phyloP scores from a whole-genome alignment of 805 yeast genomes.

The Saccharomycopsis vini region DNA sequence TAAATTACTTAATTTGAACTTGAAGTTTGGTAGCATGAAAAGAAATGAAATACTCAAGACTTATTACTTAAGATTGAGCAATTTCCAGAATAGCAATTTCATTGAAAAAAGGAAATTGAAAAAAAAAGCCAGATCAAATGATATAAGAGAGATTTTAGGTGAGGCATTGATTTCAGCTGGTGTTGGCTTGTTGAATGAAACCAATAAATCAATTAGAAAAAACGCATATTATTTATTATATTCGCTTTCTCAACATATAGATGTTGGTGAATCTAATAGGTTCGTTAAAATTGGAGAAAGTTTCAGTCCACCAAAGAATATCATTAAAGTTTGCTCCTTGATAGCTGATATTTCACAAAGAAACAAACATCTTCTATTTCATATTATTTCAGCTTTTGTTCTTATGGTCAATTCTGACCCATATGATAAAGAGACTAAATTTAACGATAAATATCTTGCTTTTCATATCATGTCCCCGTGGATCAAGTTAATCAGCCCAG shows the following conservation, averaged over 20 bases:
- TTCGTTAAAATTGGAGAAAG: conserved; percentile 22
- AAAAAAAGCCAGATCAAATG: conserved; percentile 24
- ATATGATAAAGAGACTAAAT: neutral
- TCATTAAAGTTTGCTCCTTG: conserved; percentile 22
- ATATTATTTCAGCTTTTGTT: conserved; percentile 6
- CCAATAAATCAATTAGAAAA: conserved; percentile 47
- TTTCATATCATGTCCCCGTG: conserved; percentile 52
- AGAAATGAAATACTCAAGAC: conserved; percentile 8
- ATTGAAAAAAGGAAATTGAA: conserved; percentile 5
- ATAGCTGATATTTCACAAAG: conserved; percentile 47
- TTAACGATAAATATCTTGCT: neutral
- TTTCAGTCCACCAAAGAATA: conserved; percentile 13
- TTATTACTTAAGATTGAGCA: conserved; percentile 8
- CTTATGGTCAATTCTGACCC: conserved; percentile 24
- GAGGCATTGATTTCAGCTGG: conserved; percentile 55
- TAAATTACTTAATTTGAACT: neutral
- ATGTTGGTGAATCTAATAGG: conserved; percentile 49
- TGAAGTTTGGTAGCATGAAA: conserved; percentile 5
- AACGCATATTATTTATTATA: conserved; percentile 58
- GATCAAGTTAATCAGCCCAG: no score
- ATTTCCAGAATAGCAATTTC: conserved; percentile 1
- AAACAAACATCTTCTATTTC: conserved; percentile 40
- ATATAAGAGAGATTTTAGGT: conserved; percentile 40
- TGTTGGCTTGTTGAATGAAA: conserved; percentile 52
- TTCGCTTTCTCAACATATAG: conserved; percentile 50